phyloP scores from a whole-genome alignment of 495 filamentous ascomycete species.

The Penicillium paxilli region DNA sequence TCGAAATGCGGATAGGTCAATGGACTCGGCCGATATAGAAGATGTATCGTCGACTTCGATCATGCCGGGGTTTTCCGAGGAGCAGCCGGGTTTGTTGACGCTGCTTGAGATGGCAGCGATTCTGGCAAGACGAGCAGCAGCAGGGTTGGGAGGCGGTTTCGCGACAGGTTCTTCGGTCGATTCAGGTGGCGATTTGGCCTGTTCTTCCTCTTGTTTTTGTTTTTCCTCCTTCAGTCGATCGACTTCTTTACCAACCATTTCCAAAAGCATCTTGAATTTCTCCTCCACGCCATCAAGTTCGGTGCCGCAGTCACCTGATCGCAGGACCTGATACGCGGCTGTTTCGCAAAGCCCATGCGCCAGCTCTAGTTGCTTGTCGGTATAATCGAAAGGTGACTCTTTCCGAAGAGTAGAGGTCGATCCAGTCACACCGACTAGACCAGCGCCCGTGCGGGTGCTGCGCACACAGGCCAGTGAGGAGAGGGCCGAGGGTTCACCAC shows the following conservation, averaged over 20 bases:
- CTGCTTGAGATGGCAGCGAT: constrained; percentile 12
- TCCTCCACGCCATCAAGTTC: constrained; percentile 70
- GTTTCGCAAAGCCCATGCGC: constrained; percentile 80
- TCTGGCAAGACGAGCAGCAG: constrained; percentile 21
- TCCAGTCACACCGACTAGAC: constrained; percentile 18
- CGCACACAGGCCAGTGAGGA: constrained; percentile 24
- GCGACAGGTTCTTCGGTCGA: constrained; percentile 11
- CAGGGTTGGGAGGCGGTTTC: constrained; percentile 17
- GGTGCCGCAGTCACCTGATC: constrained; percentile 74
- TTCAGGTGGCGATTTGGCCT: constrained; percentile 17
- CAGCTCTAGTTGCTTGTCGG: constrained; percentile 75
- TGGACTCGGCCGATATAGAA: constrained; percentile 35
- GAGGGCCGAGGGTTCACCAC: constrained; percentile 4
- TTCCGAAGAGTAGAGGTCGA: constrained; percentile 12
- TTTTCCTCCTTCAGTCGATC: constrained; percentile 38
- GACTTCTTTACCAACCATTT: constrained; percentile 42
- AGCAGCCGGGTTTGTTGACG: constrained; percentile 14
- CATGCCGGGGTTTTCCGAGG: constrained; percentile 13
- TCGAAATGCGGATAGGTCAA: constrained; percentile 46
- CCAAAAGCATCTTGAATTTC: constrained; percentile 44
- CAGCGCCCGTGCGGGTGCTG: constrained; percentile 27
- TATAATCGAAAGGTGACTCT: constrained; percentile 58
- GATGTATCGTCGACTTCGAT: constrained; percentile 48
- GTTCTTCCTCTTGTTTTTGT: constrained; percentile 22
- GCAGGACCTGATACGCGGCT: constrained; percentile 82